A percentile compares a stretch with the other conserved stretches of the same genome.
These are phyloP conservation scores for Hygrocybe punicea DNA, from an alignment of 768 basidiomycete genomes.

Conservation along the genomic window DNA sequence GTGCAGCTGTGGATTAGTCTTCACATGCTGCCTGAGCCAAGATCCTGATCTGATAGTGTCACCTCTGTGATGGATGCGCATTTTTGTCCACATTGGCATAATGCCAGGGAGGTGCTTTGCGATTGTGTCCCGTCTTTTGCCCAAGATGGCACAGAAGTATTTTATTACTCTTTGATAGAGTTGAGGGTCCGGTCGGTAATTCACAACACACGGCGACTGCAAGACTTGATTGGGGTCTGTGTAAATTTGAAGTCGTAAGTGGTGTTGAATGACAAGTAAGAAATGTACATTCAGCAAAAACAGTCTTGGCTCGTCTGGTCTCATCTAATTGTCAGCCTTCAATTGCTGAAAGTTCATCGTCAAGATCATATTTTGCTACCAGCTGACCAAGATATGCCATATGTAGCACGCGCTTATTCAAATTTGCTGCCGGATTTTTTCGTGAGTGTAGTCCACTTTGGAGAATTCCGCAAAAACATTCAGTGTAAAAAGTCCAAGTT, in stretches of 20 bases:
- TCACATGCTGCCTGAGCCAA: neutral
- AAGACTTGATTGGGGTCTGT: conserved; percentile 19
- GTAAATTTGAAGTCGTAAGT: neutral
- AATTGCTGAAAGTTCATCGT: conserved; percentile 11
- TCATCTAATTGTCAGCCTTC: neutral
- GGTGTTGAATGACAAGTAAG: neutral
- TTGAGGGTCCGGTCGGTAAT: conserved; percentile 6
- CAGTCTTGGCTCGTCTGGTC: neutral
- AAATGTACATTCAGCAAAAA: conserved; percentile 7
- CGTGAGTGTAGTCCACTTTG: conserved; percentile 20
- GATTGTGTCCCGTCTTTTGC: neutral
- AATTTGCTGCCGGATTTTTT: conserved; percentile 25
- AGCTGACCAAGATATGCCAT: conserved; percentile 28
- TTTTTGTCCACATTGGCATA: conserved; percentile 25
- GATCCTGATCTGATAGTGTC: conserved; percentile 19
- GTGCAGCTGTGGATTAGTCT: neutral
- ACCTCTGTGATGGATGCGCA: conserved; percentile 23
- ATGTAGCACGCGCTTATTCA: conserved; percentile 24
- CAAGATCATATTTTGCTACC: conserved; percentile 23
- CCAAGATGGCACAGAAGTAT: conserved; percentile 17
- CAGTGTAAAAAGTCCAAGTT: conserved; percentile 38
- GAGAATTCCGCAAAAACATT: conserved; percentile 32
- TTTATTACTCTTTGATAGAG: conserved; percentile 11
- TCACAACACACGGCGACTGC: conserved; percentile 8
- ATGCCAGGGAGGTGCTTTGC: conserved; percentile 8